Conservation (phyloP, 2,329 filamentous ascomycete species). For the Ascochyta fabae region DNA sequence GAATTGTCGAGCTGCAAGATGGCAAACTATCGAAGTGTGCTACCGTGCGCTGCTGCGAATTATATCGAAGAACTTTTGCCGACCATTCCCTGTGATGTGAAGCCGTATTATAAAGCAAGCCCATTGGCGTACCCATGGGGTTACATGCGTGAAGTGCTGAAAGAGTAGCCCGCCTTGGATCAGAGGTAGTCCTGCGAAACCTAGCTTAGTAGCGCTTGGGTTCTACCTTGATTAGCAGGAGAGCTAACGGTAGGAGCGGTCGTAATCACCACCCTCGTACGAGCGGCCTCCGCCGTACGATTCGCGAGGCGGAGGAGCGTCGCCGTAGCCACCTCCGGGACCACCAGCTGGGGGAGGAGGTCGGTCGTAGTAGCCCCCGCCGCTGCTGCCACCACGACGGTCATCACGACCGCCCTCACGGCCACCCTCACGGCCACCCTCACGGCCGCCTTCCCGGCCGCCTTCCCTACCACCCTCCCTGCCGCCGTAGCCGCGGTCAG, state of each 20-base stretch:
- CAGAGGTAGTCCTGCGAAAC: constrained; percentile 31
- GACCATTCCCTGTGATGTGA: constrained; percentile 46
- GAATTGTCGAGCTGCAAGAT: constrained; percentile 43
- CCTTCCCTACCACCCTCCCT: constrained; percentile 55
- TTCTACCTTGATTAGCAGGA: constrained; percentile 45
- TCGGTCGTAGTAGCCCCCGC: constrained; percentile 62
- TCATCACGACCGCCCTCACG: constrained; percentile 51
- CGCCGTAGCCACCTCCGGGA: constrained; percentile 40
- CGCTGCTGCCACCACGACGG: constrained; percentile 41
- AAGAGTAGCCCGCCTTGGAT: constrained; percentile 31
- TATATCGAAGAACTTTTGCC: constrained; percentile 50
- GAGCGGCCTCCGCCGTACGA: constrained; percentile 48
- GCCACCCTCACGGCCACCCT: constrained; percentile 55
- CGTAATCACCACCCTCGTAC: constrained; percentile 54
- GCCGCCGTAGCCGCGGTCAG: constrained; percentile 62
- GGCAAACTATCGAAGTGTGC: constrained; percentile 43
- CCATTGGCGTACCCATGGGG: constrained; percentile 44
- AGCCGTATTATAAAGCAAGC: constrained; percentile 48
- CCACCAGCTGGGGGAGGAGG: constrained; percentile 49
- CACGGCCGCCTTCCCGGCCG: constrained; percentile 62
- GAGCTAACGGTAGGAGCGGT: constrained; percentile 51
- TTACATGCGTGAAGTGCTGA: constrained; percentile 45
- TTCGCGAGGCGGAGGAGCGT: constrained; percentile 47
- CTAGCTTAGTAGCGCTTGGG: constrained; percentile 46
- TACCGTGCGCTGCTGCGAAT: constrained; percentile 43